Base-by-base conservation (phyloP, 176 grass and related monocot genomes). In the Phragmites australis region DNA sequence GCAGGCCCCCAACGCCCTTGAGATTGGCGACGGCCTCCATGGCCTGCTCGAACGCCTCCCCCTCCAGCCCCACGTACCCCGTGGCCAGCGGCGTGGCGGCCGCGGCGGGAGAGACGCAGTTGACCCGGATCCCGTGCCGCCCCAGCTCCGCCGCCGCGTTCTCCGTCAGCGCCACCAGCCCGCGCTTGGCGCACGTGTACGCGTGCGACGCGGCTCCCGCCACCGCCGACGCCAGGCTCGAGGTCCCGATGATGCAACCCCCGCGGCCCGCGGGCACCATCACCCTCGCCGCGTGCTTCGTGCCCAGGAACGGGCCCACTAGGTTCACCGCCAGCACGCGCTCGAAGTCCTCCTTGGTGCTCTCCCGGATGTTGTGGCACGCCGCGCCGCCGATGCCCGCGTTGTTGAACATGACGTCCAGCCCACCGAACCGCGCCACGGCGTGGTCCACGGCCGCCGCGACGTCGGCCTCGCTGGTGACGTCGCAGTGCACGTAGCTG, bases 321-420 rank as follows among this genome's bases (percentile, higher is more conserved):
- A 87, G 80, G 68, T 89, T 89, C 6, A 86, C 86, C 23, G 62
- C 27, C 74, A 86, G n/a, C 61, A 86, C 82, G 59, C 55, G 72
- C 58, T 89, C 87, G 83, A 89, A 89, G 83, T 89, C 57, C 22
- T 56, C 78, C 74, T 84, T 83, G 74, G 65, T 77, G 84, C 41
- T 82, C 43, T 90, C 74, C 25, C 32, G 72, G 56, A 90, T 87
- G 78, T 1, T 75, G 79, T 85, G 70, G 82, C 87, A 89, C 40
- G 71, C 46, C n/a, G 51, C 81, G 15, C 81, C 87, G 58, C 86
- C 67, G 80, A 88, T 82, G 7, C 89, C 89, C 11, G 89, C 89
- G 72, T 88, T 91, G 85, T 85, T 91, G 89, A 84, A 88, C 85
- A 91, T 91, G 65, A 91, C 19, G 64, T 91, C 89, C 3, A 91